phyloP scores from a whole-genome alignment of 345 rosid species.

The Lepidium aucheri region DNA sequence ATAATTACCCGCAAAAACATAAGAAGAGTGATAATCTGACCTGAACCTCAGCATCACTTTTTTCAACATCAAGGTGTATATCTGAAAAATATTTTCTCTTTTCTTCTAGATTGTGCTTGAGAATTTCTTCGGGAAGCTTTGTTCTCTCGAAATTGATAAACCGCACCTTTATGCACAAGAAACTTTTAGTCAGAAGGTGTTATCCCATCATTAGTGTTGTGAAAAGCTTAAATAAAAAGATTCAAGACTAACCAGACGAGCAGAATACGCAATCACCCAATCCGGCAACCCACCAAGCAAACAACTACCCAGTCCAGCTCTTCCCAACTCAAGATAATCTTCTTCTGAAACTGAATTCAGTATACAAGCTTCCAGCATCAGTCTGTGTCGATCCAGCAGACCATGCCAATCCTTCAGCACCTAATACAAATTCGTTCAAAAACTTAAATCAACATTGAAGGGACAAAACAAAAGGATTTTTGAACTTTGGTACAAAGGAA shows the following conservation, averaged over 20 bases:
- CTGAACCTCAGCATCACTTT: constrained; percentile 99
- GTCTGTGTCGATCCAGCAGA: constrained; percentile 66
- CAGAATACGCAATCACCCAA: constrained; percentile 93
- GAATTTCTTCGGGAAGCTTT: constrained; percentile 89
- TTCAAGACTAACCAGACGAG: constrained; percentile 71
- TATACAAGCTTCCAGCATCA: constrained; percentile 91
- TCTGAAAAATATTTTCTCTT: constrained; percentile 78
- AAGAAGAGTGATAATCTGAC: constrained; percentile 32
- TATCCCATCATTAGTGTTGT: not conserved
- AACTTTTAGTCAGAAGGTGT: constrained; percentile 8
- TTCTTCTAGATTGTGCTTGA: constrained; percentile 90
- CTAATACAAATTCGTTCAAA: constrained; percentile 31
- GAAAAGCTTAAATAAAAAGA: not conserved
- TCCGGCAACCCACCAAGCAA: constrained; percentile 96
- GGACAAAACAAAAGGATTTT: not conserved
- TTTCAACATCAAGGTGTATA: constrained; percentile 73
- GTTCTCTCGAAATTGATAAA: constrained; percentile 93
- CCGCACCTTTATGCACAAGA: constrained; percentile 63
- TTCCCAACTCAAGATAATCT: constrained; percentile 91
- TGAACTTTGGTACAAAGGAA: not conserved
- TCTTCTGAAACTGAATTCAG: constrained; percentile 80
- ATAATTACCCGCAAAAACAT: not conserved
- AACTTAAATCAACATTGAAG: not conserved
- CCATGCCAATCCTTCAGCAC: constrained; percentile 93
- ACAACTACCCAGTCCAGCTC: constrained; percentile 97